Conservation (phyloP, 768 basidiomycete species). For the Brasilioporus rufonigricans region DNA sequence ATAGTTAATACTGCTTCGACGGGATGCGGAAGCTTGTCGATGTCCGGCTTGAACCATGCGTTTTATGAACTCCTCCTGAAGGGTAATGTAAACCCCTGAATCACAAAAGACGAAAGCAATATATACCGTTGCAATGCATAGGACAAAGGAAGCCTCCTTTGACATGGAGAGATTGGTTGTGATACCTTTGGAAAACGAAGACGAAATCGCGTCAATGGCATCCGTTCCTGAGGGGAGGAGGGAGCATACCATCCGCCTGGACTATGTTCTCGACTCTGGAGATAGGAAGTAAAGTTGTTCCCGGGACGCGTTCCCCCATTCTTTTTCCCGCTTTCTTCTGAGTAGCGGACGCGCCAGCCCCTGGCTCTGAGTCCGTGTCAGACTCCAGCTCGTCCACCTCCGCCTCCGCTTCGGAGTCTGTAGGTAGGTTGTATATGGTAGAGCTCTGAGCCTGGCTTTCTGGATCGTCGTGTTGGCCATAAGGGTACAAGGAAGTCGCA, state of each 20-base stretch:
- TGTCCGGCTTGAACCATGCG: slow-evolving; percentile 69
- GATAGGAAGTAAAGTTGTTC: slow-evolving; percentile 66
- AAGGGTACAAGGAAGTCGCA: slow-evolving; percentile 32
- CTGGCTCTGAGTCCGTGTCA: slow-evolving; percentile 31
- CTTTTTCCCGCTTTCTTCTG: slow-evolving; percentile 31
- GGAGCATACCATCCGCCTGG: slow-evolving; percentile 66
- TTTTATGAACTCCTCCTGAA: slow-evolving; percentile 84
- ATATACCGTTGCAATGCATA: slow-evolving; percentile 74
- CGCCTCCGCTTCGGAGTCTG: slow-evolving; percentile 33
- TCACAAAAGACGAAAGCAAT: not conserved
- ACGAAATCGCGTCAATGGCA: slow-evolving; percentile 16
- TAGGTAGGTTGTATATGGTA: slow-evolving; percentile 32
- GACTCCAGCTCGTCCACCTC: slow-evolving; percentile 36
- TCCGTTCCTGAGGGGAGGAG: slow-evolving; percentile 6
- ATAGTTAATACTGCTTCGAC: slow-evolving; percentile 60
- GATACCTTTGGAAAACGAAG: slow-evolving; percentile 41
- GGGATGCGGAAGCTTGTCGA: slow-evolving; percentile 57
- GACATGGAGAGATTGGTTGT: slow-evolving; percentile 65
- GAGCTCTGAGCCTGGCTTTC: slow-evolving; percentile 23
- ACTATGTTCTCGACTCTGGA: slow-evolving; percentile 72
- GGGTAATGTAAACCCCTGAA: slow-evolving; percentile 13
- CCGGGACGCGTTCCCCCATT: slow-evolving; percentile 49
- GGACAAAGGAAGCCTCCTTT: slow-evolving; percentile 70
- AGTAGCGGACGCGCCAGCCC: slow-evolving; percentile 21
- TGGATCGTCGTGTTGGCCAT: slow-evolving; percentile 26